A percentile compares a stretch with the other conserved stretches of the same genome.
phyloP scores from a whole-genome alignment of 225 moss, liverwort and hornwort species.

The Straminergon stramineum region DNA sequence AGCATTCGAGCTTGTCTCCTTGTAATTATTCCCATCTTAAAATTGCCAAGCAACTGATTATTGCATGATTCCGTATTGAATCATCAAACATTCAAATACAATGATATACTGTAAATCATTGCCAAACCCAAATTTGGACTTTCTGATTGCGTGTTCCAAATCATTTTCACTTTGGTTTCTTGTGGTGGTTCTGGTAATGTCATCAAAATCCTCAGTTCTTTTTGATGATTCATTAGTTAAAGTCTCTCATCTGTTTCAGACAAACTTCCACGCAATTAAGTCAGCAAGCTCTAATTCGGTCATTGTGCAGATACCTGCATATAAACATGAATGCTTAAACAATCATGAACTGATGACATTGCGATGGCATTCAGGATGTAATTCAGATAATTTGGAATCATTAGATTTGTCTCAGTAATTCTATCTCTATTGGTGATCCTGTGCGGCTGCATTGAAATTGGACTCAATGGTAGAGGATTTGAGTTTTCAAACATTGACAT shows the following conservation, averaged over 20 bases:
- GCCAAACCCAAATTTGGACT: not conserved
- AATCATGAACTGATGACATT: not conserved
- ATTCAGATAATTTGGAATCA: not conserved
- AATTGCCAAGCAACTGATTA: not conserved
- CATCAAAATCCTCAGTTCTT: not conserved
- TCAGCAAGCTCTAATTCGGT: not conserved
- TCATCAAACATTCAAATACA: not conserved
- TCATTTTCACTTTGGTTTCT: not conserved
- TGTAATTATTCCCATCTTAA: slow-evolving; percentile 1
- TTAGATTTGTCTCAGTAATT: not conserved
- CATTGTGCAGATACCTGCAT: not conserved
- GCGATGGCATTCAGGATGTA: not conserved
- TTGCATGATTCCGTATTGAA: not conserved
- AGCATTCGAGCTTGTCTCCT: not conserved
- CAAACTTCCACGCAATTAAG: not conserved
- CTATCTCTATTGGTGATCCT: not conserved
- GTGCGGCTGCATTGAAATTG: not conserved
- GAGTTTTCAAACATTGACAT: not conserved
- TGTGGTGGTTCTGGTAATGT: not conserved
- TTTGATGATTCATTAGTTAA: not conserved
- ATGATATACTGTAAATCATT: not conserved
- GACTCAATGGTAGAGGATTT: not conserved
- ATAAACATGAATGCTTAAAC: not conserved
- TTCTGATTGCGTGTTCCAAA: not conserved
- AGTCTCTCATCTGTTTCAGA: not conserved